A percentile compares a stretch with the other conserved stretches of the same genome.
phyloP scores from a whole-genome alignment of 805 yeast genomes.

The Saccharomyces eubayanus region DNA sequence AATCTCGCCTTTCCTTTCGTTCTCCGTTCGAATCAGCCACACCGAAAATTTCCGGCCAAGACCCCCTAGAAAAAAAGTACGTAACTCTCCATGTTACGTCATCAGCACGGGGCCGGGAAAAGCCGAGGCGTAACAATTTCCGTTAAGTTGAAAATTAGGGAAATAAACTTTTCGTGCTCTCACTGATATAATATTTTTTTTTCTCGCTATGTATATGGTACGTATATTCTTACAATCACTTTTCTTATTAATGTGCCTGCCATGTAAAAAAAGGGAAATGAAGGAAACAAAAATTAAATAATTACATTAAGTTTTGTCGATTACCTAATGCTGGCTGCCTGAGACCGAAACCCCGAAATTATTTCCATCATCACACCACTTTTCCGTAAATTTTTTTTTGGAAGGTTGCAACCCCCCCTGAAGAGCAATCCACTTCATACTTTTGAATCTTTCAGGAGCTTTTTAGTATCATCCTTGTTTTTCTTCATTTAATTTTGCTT shows the following conservation, averaged over 20 bases:
- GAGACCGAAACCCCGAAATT: not conserved
- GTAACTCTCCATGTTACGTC: not conserved
- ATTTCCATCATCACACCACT: not conserved
- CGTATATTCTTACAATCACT: not conserved
- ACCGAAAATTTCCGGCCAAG: too few relatives aligned
- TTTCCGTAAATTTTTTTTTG: not conserved
- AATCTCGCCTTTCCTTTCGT: too few relatives aligned
- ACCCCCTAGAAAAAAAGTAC: not conserved
- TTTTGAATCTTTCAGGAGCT: not conserved
- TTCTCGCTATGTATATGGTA: not conserved
- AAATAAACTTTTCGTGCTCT: not conserved
- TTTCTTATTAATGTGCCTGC: not conserved
- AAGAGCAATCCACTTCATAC: not conserved
- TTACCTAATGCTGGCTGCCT: not conserved
- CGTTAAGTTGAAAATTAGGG: not conserved
- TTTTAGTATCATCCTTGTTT: not conserved
- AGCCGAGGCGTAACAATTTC: not conserved
- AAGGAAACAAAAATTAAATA: not conserved
- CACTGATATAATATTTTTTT: not conserved
- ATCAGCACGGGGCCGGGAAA: not conserved
- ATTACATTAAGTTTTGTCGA: not conserved
- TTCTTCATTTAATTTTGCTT: not conserved
- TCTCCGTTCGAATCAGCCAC: too few relatives aligned
- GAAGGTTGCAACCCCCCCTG: not conserved
- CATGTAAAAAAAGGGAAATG: not conserved